Evolutionary conservation across 768 basidiomycete genomes (phyloP).

Genomic region (Phlebiopsis flavidoalba): DNA sequence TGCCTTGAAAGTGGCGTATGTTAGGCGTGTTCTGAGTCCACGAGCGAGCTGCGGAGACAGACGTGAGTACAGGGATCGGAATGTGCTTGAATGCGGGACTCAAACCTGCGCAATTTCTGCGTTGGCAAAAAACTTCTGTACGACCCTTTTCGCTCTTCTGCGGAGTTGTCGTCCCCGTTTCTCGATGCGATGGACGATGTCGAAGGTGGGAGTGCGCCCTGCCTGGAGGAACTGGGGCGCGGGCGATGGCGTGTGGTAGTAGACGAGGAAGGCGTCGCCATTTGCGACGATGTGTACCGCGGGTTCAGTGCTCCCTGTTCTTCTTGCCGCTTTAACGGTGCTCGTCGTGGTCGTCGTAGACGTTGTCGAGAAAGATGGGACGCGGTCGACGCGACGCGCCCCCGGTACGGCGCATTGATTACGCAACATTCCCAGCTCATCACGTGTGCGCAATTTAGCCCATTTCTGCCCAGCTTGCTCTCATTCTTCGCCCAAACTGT

Average conservation of each 20-base stretch:
- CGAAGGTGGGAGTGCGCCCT: constrained; percentile 31
- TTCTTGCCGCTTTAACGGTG: not conserved
- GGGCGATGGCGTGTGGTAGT: constrained; percentile 82
- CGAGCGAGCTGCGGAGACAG: constrained; percentile 60
- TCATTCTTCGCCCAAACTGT: too few species aligned
- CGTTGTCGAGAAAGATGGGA: not conserved
- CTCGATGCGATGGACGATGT: constrained; percentile 23
- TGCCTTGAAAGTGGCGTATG: constrained; percentile 84
- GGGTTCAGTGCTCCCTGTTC: not conserved
- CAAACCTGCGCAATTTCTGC: constrained; percentile 76
- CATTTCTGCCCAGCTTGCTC: too few species aligned
- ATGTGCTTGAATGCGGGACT: constrained; percentile 23
- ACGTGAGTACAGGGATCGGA: constrained; percentile 11
- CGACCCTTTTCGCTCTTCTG: constrained; percentile 61
- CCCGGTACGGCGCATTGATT: constrained; percentile 7
- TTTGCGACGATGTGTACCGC: constrained; percentile 21
- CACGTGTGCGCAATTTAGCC: constrained; percentile 4
- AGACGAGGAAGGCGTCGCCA: constrained; percentile 80
- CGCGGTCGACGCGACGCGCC: constrained; percentile 9
- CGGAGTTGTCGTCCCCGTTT: constrained; percentile 39
- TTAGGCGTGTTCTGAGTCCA: constrained; percentile 71
- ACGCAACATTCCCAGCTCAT: constrained; percentile 9
- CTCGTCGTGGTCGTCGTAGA: not conserved
- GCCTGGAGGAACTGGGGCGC: constrained; percentile 56
- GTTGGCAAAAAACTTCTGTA: constrained; percentile 72